Percentiles rank a stretch among this genome's conserved stretches.
Conservation (phyloP, 345 rosid genomes). For the Clausena lansium region DNA sequence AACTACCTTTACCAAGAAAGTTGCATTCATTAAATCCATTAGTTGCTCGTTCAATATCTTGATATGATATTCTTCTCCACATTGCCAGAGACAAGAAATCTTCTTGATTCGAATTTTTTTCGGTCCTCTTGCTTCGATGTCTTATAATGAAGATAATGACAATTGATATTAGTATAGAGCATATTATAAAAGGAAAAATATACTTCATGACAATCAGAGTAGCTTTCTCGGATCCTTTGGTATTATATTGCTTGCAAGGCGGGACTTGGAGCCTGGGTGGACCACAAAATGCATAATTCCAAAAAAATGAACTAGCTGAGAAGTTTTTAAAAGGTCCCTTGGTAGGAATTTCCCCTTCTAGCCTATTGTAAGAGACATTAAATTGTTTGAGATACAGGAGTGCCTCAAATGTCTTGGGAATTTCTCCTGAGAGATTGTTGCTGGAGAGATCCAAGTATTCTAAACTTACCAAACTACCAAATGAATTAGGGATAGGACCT, state of each 20-base stretch:
- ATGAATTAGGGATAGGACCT: constrained; percentile 11
- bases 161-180: too few species aligned
- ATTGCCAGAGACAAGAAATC: too few species aligned
- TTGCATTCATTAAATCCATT: too few species aligned
- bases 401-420: constrained; percentile 16
- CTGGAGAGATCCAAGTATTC: constrained; percentile 11
- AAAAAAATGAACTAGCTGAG: not conserved
- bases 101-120: too few species aligned
- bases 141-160: too few species aligned
- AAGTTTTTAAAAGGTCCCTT: constrained; percentile 12
- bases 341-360: constrained; percentile 12
- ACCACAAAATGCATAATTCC: constrained; percentile 15
- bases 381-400: not conserved
- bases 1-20: too few species aligned
- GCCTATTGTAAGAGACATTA: constrained; percentile 8
- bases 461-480: not conserved
- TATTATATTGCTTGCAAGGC: not conserved
- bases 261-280: not conserved
- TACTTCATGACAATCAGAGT: too few species aligned
- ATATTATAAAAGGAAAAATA: too few species aligned
- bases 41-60: too few species aligned
- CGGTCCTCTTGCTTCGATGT: too few species aligned
- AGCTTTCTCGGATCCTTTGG: too few species aligned
- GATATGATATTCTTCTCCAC: too few species aligned
- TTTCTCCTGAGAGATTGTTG: constrained; percentile 6